Conservation (phyloP, 1,284 basidiomycete genomes). For the Tylopilus orsonianus region DNA sequence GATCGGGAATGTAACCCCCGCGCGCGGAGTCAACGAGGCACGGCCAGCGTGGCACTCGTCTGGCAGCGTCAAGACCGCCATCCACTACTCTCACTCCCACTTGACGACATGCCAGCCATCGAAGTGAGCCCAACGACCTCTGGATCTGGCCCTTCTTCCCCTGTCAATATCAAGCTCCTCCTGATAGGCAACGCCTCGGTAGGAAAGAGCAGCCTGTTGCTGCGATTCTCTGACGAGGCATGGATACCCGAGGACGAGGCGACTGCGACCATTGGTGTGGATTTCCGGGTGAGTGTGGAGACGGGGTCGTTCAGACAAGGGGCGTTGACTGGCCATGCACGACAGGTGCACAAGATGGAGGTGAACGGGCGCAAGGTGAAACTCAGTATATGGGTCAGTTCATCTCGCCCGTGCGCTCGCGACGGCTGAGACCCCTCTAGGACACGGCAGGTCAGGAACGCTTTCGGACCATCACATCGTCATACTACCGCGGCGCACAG, state of each 20-base stretch:
- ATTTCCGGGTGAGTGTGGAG: constrained; percentile 62
- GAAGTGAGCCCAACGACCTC: constrained; percentile 16
- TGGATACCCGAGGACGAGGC: constrained; percentile 95
- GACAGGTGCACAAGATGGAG: constrained; percentile 80
- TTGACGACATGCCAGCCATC: constrained; percentile 19
- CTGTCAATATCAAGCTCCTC: constrained; percentile 60
- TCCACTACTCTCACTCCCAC: neutral
- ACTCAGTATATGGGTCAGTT: constrained; percentile 76
- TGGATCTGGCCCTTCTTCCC: constrained; percentile 11
- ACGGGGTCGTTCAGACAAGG: neutral
- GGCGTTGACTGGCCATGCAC: constrained; percentile 5
- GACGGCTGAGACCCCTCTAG: constrained; percentile 38
- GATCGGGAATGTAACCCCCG: constrained; percentile 21
- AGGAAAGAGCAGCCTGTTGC: constrained; percentile 86
- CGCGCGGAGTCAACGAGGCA: constrained; percentile 25
- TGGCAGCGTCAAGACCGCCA: constrained; percentile 5
- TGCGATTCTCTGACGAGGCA: constrained; percentile 95
- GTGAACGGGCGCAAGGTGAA: constrained; percentile 78
- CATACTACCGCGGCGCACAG: constrained; percentile 92
- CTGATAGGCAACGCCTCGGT: constrained; percentile 89
- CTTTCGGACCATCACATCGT: constrained; percentile 88
- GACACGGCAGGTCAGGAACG: constrained; percentile 92
- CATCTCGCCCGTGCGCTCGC: neutral
- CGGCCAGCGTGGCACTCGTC: neutral
- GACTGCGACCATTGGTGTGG: constrained; percentile 90